phyloP scores from a whole-genome alignment of 2,329 filamentous ascomycete species.

The Sporothrix brunneoviolacea region DNA sequence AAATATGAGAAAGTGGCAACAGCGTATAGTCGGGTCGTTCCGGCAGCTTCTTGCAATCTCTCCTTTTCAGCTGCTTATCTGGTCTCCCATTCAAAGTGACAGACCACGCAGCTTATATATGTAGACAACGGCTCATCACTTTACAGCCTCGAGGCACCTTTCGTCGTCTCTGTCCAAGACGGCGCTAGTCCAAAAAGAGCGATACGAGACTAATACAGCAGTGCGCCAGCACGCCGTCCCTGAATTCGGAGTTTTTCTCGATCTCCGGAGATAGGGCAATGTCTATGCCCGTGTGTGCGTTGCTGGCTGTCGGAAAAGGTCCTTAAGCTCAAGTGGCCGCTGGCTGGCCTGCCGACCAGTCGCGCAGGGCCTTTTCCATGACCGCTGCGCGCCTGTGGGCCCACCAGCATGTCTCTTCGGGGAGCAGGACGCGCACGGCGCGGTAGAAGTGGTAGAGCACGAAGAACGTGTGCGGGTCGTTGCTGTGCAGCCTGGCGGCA shows the following conservation, averaged over 20 bases:
- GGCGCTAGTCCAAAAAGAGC: conserved; percentile 5
- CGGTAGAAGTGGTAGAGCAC: conserved; percentile 19
- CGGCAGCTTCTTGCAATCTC: too few relatives aligned
- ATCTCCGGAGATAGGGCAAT: neutral
- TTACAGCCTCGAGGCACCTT: too few relatives aligned
- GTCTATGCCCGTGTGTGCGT: too few relatives aligned
- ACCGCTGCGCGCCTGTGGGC: conserved; percentile 11
- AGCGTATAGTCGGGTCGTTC: too few relatives aligned
- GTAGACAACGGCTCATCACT: too few relatives aligned
- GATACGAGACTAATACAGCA: conserved; percentile 3
- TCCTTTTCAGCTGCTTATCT: too few relatives aligned
- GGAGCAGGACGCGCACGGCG: conserved; percentile 10
- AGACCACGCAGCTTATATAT: too few relatives aligned
- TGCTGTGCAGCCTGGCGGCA: conserved; percentile 6
- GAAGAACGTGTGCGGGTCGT: conserved; percentile 12
- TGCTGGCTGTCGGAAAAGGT: too few relatives aligned
- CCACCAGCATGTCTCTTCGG: conserved; percentile 15
- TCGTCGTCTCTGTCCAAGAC: conserved; percentile 12
- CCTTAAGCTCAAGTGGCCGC: neutral
- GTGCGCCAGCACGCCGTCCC: neutral
- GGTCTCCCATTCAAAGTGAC: too few relatives aligned
- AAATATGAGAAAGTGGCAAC: too few relatives aligned
- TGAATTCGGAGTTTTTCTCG: too few relatives aligned
- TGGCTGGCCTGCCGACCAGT: neutral
- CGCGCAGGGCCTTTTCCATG: conserved; percentile 8